These are phyloP conservation scores for Penicillium sp. DNA, from an alignment of 2,329 filamentous ascomycete genomes.

Conservation along the genomic window DNA sequence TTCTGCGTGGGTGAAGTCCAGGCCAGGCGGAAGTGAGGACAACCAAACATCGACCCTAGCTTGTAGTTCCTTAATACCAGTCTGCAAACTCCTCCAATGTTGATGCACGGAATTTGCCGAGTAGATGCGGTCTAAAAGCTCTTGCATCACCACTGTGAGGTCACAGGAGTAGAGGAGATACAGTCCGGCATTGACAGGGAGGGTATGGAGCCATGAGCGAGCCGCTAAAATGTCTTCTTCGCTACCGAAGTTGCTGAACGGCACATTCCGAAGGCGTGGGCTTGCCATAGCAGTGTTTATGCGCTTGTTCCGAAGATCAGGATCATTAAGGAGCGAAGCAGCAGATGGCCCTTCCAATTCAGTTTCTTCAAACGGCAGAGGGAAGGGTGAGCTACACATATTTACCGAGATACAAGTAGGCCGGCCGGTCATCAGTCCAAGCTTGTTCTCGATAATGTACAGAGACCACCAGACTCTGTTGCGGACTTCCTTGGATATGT, in stretches of 20 bases:
- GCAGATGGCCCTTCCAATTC: constrained; percentile 19
- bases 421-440: constrained; percentile 39
- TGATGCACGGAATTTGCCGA: constrained; percentile 15
- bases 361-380: constrained; percentile 14
- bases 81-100: constrained; percentile 2
- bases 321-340: constrained; percentile 2
- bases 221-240: background rate
- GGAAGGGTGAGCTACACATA: constrained; percentile 12
- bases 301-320: background rate
- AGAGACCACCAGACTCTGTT: constrained; percentile 42
- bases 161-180: constrained; percentile 32
- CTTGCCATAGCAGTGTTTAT: constrained; percentile 10
- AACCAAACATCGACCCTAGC: constrained; percentile 7
- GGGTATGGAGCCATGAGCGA: constrained; percentile 7
- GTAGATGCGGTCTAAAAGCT: constrained; percentile 31
- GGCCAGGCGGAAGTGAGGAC: background rate
- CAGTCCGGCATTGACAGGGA: constrained; percentile 14
- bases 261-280: background rate
- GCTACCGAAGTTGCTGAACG: background rate
- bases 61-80: background rate
- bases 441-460: constrained; percentile 33
- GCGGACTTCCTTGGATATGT: constrained; percentile 34
- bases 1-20: constrained; percentile 5
- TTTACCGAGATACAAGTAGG: constrained; percentile 27
- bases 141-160: constrained; percentile 28